Evolutionary conservation across 768 basidiomycete genomes (phyloP).

Genomic region (Calocera viscosa): DNA sequence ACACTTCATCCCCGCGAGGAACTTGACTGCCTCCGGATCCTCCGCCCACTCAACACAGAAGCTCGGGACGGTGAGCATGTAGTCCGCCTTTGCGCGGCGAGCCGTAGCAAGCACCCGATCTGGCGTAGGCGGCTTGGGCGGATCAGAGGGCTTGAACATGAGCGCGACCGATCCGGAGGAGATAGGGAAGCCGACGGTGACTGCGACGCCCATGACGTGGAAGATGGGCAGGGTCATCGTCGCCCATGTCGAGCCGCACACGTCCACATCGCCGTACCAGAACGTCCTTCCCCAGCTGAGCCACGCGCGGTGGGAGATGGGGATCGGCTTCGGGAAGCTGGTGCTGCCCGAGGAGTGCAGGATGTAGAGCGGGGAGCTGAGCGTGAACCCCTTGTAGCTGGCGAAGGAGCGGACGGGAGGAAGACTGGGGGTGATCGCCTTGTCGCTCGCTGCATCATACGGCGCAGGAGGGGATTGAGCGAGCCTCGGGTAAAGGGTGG

Average conservation of each 20-base stretch:
- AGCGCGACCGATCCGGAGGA: neutral
- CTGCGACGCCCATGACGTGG: neutral
- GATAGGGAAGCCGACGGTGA: neutral
- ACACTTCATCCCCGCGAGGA: neutral
- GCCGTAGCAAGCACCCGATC: neutral
- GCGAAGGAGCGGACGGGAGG: neutral
- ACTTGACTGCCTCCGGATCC: neutral
- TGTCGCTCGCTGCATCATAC: neutral
- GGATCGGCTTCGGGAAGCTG: neutral
- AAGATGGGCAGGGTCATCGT: neutral
- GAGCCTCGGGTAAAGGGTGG: neutral
- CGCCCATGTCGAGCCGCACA: neutral
- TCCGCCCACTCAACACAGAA: neutral
- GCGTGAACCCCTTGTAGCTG: neutral
- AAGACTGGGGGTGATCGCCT: neutral
- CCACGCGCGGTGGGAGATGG: neutral
- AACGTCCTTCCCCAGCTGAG: neutral
- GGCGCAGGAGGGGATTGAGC: neutral
- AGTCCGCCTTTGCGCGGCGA: neutral
- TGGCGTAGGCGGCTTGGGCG: neutral
- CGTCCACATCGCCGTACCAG: neutral
- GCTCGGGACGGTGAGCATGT: neutral
- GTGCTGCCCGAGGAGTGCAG: neutral
- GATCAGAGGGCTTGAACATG: neutral
- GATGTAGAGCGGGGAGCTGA: neutral